Evolutionary conservation across 129 eudicot genomes (phyloP), one percentile per base, ranked within the genome.

Genomic region (Arctium lappa): DNA sequence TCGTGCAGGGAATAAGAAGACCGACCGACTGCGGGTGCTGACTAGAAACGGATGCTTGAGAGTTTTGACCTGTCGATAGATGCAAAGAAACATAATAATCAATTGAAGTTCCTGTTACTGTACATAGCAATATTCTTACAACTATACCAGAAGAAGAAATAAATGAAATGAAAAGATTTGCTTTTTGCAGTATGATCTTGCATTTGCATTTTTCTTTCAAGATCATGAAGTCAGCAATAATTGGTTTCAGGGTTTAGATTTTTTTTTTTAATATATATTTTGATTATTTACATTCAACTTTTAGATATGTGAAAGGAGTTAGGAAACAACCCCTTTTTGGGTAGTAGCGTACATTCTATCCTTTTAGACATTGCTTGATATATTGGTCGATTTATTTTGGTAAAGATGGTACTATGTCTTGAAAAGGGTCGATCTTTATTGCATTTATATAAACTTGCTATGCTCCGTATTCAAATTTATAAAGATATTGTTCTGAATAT

Each of bases 81-180:
- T 18, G 65, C 50, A 79, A 66, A 65, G 46, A 73, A 60, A 79
- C 72, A 8, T 73, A 36, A 74, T 79, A 79, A 84, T 46, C 80
- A 62, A 46, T 36, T 84, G 36, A 79, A 72, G 79, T 39, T 78
- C 48, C 48, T 76, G 38, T 63, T 62, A 84, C 56, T 78, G 83
- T 84, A 84, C 60, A 78, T 84, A 78, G 87, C 48, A 84, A 36
- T 73, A 78, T 83, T 62, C 74, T 56, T 72, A 18, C 68, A 78
- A 53, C 37, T 77, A 83, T 70, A 71, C 29, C 78, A 48, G 71
- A 72, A 48, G 40, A 66, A 56, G 73, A 38, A 82, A 65, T 63
- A 44, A 70, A 70, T 48, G 56, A 38, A 30, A 82, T 40, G 33
- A 37, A 38, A 73, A 73, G 60, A 73, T 39, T 73, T 40, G 77